Conservation (phyloP, 1,139 yeast species). For the Kodamaea derodonti region DNA sequence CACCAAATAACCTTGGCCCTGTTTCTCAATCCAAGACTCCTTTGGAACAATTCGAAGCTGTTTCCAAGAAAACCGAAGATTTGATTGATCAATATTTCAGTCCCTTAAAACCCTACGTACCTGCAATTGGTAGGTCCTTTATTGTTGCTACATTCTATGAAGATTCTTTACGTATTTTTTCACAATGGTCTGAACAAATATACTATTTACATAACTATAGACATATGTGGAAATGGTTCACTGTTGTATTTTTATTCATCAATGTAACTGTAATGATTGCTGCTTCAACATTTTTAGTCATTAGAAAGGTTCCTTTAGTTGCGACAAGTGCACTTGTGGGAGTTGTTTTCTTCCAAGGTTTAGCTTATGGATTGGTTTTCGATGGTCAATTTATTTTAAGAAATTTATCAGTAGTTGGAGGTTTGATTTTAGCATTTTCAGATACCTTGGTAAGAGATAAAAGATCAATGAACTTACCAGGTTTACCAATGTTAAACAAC, state of each 20-base stretch:
- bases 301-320: constrained; percentile 64
- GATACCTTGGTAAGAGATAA: constrained; percentile 84
- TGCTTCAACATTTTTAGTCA: constrained; percentile 70
- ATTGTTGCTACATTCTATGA: constrained; percentile 94
- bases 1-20: constrained; percentile 19
- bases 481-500: constrained; percentile 82
- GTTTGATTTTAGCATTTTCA: constrained; percentile 81
- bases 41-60: constrained; percentile 44
- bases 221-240: constrained; percentile 74
- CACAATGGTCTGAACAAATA: constrained; percentile 93
- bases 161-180: constrained; percentile 77
- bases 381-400: constrained; percentile 81
- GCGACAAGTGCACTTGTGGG: constrained; percentile 70
- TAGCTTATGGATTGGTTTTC: constrained; percentile 82
- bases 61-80: constrained; percentile 44
- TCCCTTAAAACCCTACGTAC: constrained; percentile 69
- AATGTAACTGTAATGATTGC: constrained; percentile 69
- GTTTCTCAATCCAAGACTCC: constrained; percentile 15
- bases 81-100: constrained; percentile 43
- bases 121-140: constrained; percentile 82
- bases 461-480: constrained; percentile 74
- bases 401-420: constrained; percentile 90
- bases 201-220: constrained; percentile 79
- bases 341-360: constrained; percentile 80
- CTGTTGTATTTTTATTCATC: constrained; percentile 59